Conservation (phyloP, 345 rosid species). For the Diplotaxis tenuifolia region DNA sequence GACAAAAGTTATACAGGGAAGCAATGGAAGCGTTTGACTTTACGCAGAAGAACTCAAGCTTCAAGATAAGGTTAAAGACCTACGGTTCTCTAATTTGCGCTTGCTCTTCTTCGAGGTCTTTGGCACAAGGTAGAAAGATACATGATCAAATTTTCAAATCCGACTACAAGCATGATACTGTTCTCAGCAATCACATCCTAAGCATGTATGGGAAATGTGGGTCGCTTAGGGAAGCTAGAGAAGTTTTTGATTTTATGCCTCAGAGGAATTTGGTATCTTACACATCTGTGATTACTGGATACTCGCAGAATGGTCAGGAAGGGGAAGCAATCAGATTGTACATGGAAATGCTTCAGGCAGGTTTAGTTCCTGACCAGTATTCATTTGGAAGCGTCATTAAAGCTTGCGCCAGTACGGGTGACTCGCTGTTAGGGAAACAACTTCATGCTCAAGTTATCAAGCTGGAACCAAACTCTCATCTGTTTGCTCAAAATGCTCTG, state of each 20-base stretch:
- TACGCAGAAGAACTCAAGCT: constrained; percentile 33
- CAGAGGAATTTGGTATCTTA: constrained; percentile 67
- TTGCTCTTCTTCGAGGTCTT: constrained; percentile 47
- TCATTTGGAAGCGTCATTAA: constrained; percentile 56
- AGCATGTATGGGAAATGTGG: constrained; percentile 82
- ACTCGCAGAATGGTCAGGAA: constrained; percentile 58
- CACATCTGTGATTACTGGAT: constrained; percentile 80
- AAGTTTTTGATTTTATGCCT: constrained; percentile 69
- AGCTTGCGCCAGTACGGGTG: constrained; percentile 47
- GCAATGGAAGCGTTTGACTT: constrained; percentile 51
- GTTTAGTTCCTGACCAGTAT: constrained; percentile 47
- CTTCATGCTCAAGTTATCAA: constrained; percentile 55
- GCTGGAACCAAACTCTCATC: constrained; percentile 43
- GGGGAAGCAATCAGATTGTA: constrained; percentile 44
- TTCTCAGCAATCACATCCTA: constrained; percentile 53
- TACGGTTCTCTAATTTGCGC: constrained; percentile 46
- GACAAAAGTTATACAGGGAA: constrained; percentile 39
- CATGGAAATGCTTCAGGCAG: constrained; percentile 44
- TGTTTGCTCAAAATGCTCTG: constrained; percentile 57
- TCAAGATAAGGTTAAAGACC: constrained; percentile 35
- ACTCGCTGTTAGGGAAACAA: constrained; percentile 49
- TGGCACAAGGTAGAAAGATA: constrained; percentile 52
- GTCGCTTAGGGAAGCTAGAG: constrained; percentile 57
- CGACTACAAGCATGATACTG: constrained; percentile 41
- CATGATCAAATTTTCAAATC: constrained; percentile 54